Percentiles rank a stretch among this genome's conserved stretches.
phyloP scores from a whole-genome alignment of 352 stramenopile genomes.

The Poterioochromonas sp. region DNA sequence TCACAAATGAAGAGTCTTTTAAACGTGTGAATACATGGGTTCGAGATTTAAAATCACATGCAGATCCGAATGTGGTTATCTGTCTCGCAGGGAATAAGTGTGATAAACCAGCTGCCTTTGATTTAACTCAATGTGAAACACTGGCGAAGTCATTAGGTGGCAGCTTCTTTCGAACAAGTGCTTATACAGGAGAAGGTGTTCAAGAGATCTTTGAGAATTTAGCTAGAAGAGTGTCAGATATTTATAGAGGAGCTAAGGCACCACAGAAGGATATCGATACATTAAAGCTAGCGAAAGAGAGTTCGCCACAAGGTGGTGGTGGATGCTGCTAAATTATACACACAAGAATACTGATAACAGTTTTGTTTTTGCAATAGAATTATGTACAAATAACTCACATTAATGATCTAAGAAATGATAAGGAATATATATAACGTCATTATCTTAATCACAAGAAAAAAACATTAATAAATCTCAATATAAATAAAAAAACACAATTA shows the following conservation, averaged over 20 bases:
- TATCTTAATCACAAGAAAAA: no score
- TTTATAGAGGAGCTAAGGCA: neutral
- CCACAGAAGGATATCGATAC: neutral
- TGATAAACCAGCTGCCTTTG: constrained; percentile 60
- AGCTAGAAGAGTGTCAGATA: neutral
- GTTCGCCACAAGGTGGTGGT: neutral
- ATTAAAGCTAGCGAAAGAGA: neutral
- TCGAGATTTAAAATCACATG: constrained; percentile 95
- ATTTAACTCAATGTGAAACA: neutral
- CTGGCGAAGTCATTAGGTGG: neutral
- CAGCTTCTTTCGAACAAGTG: neutral
- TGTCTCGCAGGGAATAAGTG: constrained; percentile 94
- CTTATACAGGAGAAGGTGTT: constrained; percentile 18
- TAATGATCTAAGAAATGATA: no score
- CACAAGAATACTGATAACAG: neutral
- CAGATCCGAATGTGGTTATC: constrained; percentile 92
- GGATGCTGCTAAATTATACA: constrained; percentile 14
- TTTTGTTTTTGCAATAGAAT: no score
- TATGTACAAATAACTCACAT: no score
- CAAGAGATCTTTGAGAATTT: constrained; percentile 23
- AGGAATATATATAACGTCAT: no score
- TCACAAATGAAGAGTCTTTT: constrained; percentile 92
- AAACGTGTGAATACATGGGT: constrained; percentile 97
- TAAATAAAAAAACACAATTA: no score
- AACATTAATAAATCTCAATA: no score